phyloP scores from a whole-genome alignment of 768 basidiomycete genomes.

The Lentinula aciculospora region DNA sequence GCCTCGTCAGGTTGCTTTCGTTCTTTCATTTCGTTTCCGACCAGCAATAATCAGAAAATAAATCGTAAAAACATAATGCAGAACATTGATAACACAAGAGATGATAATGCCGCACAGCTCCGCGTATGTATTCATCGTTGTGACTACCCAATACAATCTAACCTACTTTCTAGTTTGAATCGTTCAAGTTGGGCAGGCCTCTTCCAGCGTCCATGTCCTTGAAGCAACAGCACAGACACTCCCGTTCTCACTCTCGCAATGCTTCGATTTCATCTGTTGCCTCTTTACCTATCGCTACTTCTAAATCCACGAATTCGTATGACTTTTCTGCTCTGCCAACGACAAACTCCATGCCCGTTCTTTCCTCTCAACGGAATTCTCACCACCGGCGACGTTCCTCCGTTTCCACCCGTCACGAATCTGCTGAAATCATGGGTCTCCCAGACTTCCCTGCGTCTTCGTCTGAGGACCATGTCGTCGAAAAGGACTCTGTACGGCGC shows the following conservation, averaged over 20 bases:
- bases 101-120: constrained; percentile 34
- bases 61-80: constrained; percentile 14
- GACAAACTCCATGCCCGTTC: constrained; percentile 34
- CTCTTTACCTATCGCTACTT: constrained; percentile 34
- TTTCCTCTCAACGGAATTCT: constrained; percentile 59
- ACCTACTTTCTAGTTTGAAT: constrained; percentile 50
- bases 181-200: constrained; percentile 63
- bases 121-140: constrained; percentile 27
- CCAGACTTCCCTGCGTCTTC: constrained; percentile 56
- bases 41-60: constrained; percentile 6
- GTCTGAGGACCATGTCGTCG: constrained; percentile 65
- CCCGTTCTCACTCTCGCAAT: constrained; percentile 71
- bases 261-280: constrained; percentile 45
- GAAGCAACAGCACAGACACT: constrained; percentile 43
- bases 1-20: constrained; percentile 27
- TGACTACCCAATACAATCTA: neutral
- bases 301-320: constrained; percentile 28
- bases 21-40: constrained; percentile 22
- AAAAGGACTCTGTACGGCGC: constrained; percentile 75
- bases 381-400: constrained; percentile 84
- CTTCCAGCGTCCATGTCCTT: constrained; percentile 27
- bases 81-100: constrained; percentile 21
- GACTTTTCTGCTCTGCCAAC: constrained; percentile 21
- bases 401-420: constrained; percentile 86
- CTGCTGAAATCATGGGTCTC: constrained; percentile 87